Evolutionary conservation across 306 rosid genomes (phyloP).

Genomic region (Cicer judaicum): DNA sequence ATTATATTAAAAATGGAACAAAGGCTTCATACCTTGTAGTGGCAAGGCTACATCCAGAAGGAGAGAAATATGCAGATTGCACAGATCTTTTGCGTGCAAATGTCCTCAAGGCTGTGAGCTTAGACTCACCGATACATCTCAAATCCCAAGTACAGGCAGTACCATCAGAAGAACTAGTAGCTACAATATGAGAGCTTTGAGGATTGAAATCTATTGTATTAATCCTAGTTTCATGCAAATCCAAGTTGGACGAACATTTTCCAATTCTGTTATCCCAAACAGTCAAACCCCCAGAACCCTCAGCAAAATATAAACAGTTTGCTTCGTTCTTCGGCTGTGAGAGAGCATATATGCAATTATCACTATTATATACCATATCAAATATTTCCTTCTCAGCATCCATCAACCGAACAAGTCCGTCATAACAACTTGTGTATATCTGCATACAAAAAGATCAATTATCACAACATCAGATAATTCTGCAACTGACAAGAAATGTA

Average conservation of each 20-base stretch:
- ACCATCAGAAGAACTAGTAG: constrained; percentile 85
- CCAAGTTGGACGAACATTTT: constrained; percentile 57
- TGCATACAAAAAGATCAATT: constrained; percentile 41
- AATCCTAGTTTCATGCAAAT: constrained; percentile 70
- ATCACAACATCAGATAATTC: constrained; percentile 15
- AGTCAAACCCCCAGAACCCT: constrained; percentile 70
- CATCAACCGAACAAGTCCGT: constrained; percentile 75
- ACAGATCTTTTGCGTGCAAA: constrained; percentile 65
- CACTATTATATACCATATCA: constrained; percentile 63
- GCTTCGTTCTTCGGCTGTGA: constrained; percentile 61
- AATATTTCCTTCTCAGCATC: constrained; percentile 89
- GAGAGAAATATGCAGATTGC: constrained; percentile 93
- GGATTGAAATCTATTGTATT: constrained; percentile 72
- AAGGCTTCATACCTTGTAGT: constrained; percentile 71
- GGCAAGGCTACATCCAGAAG: constrained; percentile 76
- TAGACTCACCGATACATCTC: constrained; percentile 53
- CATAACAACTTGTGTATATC: constrained; percentile 80
- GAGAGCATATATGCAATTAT: constrained; percentile 57
- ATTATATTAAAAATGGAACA: constrained; percentile 2
- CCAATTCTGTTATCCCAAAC: constrained; percentile 75
- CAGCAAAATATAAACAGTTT: constrained; percentile 71
- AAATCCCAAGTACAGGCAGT: constrained; percentile 94
- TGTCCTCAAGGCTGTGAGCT: constrained; percentile 58
- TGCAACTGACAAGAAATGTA: neutral
- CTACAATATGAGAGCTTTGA: constrained; percentile 61